Percentiles rank a stretch among this genome's conserved stretches.
Evolutionary conservation across 345 rosid species (phyloP).

Genomic region (Salix exigua): DNA sequence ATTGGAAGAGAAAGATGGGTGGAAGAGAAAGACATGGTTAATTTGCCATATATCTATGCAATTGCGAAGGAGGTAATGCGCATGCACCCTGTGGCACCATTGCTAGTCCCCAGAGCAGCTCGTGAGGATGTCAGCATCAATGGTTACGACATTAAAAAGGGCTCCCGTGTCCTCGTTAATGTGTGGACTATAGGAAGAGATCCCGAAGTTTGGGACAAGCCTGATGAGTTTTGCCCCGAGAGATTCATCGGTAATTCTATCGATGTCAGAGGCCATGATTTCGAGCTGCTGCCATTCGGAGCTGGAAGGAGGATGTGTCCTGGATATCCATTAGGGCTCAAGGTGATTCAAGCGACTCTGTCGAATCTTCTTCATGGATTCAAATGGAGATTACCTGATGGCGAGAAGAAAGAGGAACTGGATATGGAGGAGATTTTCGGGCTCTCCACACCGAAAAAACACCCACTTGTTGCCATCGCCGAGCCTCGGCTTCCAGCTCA

Average conservation of each 20-base stretch:
- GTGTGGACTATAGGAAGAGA: slow-evolving; percentile 61
- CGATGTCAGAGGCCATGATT: slow-evolving; percentile 60
- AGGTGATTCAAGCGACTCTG: slow-evolving; percentile 50
- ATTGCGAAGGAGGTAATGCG: slow-evolving; percentile 61
- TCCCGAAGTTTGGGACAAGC: slow-evolving; percentile 49
- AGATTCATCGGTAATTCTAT: slow-evolving; percentile 45
- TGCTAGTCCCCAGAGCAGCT: slow-evolving; percentile 44
- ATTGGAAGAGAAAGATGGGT: slow-evolving; percentile 54
- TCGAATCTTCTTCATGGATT: slow-evolving; percentile 62
- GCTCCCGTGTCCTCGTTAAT: slow-evolving; percentile 39
- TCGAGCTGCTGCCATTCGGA: slow-evolving; percentile 59
- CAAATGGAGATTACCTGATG: slow-evolving; percentile 44
- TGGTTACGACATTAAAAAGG: slow-evolving; percentile 47
- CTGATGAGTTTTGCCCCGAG: slow-evolving; percentile 47
- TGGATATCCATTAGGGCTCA: slow-evolving; percentile 53
- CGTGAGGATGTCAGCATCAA: slow-evolving; percentile 38
- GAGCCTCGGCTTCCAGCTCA: slow-evolving; percentile 46
- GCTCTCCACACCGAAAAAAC: slow-evolving; percentile 46
- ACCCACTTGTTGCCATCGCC: slow-evolving; percentile 38
- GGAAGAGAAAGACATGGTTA: slow-evolving; percentile 48
- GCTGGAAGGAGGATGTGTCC: slow-evolving; percentile 81
- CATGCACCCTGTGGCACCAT: slow-evolving; percentile 60
- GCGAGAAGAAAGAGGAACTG: slow-evolving; percentile 32
- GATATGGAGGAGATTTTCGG: slow-evolving; percentile 61
- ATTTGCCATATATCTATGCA: slow-evolving; percentile 43